phyloP scores from a whole-genome alignment of 2,329 filamentous ascomycete species.

The Trichocomaceae sp. region DNA sequence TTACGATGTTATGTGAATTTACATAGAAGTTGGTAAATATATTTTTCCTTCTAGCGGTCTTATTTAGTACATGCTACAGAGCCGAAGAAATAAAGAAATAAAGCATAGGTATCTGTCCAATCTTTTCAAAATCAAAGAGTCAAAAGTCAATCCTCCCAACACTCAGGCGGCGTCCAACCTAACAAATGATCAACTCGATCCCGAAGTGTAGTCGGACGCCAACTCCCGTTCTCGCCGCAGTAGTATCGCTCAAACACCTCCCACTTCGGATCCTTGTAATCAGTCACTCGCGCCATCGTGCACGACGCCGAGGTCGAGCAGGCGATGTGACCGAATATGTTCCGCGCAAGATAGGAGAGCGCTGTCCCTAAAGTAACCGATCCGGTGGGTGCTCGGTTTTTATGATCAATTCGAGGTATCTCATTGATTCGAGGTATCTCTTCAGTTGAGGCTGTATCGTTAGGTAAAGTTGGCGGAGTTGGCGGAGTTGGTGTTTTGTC shows the following conservation, averaged over 20 bases:
- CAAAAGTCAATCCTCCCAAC: neutral
- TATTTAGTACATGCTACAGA: too few relatives aligned
- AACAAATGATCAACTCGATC: conserved; percentile 6
- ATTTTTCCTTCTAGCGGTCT: too few relatives aligned
- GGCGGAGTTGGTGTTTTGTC: too few relatives aligned
- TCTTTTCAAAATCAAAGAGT: neutral
- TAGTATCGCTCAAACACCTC: conserved; percentile 6
- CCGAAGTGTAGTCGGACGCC: neutral
- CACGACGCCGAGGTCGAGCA: conserved; percentile 8
- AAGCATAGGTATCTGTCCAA: too few relatives aligned
- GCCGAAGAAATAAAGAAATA: neutral
- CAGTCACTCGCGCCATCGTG: neutral
- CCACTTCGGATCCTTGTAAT: conserved; percentile 1
- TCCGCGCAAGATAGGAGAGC: neutral
- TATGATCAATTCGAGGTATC: too few relatives aligned
- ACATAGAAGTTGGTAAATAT: neutral
- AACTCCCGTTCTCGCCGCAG: conserved; percentile 1
- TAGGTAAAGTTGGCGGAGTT: too few relatives aligned
- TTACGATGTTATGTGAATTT: neutral
- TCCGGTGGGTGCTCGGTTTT: too few relatives aligned
- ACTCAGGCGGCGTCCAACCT: conserved; percentile 9
- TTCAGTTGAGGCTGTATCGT: too few relatives aligned
- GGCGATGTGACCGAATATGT: neutral
- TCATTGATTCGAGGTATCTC: too few relatives aligned
- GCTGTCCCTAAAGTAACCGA: neutral